phyloP scores from a whole-genome alignment of 1,139 yeast species.

The Debaryomycetaceae sp. region DNA sequence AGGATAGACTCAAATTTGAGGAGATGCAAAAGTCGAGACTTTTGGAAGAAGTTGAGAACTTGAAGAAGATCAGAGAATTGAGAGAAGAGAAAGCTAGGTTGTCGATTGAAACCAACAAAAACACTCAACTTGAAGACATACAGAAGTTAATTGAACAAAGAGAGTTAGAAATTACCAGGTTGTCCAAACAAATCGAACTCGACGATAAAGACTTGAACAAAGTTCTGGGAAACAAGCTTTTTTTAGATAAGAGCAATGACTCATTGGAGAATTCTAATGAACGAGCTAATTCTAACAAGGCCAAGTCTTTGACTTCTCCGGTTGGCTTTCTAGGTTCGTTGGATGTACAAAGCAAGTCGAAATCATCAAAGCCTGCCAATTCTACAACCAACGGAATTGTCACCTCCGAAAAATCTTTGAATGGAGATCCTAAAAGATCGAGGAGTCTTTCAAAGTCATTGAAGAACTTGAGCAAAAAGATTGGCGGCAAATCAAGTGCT shows the following conservation, averaged over 20 bases:
- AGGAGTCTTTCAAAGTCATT: slow-evolving; percentile 19
- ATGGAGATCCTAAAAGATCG: slow-evolving; percentile 9
- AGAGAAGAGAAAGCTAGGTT: slow-evolving; percentile 38
- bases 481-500: slow-evolving; percentile 9
- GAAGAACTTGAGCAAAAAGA: slow-evolving; percentile 20
- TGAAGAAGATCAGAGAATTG: slow-evolving; percentile 35
- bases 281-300: slow-evolving; percentile 10
- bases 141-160: slow-evolving; percentile 34
- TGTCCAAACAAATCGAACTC: slow-evolving; percentile 31
- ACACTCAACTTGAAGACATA: slow-evolving; percentile 25
- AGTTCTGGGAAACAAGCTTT: slow-evolving; percentile 15
- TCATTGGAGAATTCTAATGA: slow-evolving; percentile 9
- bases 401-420: neutral
- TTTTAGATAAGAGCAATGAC: slow-evolving; percentile 24
- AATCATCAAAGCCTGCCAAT: neutral
- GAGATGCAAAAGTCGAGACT: slow-evolving; percentile 34
- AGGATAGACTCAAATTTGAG: slow-evolving; percentile 32
- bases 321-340: neutral
- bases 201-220: slow-evolving; percentile 27
- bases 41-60: slow-evolving; percentile 36
- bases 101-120: slow-evolving; percentile 23
- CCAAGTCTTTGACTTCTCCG: neutral
- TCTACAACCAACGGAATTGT: slow-evolving; percentile 2
- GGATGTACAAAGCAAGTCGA: no score
- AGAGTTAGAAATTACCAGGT: slow-evolving; percentile 33